phyloP scores from a whole-genome alignment of 1,284 basidiomycete species.

The Singerocomus inundabilis region DNA sequence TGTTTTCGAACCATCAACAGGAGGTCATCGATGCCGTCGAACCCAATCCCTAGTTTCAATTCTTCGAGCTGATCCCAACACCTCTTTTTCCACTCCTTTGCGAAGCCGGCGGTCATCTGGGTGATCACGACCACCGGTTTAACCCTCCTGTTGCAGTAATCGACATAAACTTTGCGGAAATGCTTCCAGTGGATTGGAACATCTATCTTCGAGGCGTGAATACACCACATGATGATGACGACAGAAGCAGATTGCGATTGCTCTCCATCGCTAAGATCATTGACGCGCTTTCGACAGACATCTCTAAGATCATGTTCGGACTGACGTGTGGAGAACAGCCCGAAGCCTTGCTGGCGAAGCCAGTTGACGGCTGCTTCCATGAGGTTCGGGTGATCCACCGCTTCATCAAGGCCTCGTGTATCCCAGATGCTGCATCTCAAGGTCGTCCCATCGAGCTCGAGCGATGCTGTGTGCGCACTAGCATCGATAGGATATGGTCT shows the following conservation, averaged over 20 bases:
- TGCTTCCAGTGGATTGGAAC: conserved; percentile 27
- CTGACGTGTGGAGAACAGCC: conserved; percentile 16
- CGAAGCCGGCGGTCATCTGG: conserved; percentile 24
- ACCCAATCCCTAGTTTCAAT: conserved; percentile 10
- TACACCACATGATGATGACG: conserved; percentile 28
- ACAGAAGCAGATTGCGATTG: conserved; percentile 2
- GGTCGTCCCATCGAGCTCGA: conserved; percentile 6
- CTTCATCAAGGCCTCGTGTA: conserved; percentile 30
- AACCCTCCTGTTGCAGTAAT: conserved; percentile 25
- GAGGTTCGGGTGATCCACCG: conserved; percentile 23
- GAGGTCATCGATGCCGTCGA: background rate
- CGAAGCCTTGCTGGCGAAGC: conserved; percentile 28
- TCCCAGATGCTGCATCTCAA: conserved; percentile 25
- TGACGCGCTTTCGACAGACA: conserved; percentile 19
- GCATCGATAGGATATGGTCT: conserved; percentile 27
- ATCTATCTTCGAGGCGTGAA: conserved; percentile 32
- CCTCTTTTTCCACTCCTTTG: conserved; percentile 21
- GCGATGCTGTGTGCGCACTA: conserved; percentile 9
- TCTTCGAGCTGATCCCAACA: conserved; percentile 16
- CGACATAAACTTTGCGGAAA: conserved; percentile 27
- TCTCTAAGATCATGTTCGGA: conserved; percentile 22
- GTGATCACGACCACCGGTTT: conserved; percentile 29
- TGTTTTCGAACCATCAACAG: conserved; percentile 18
- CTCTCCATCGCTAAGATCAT: conserved; percentile 11
- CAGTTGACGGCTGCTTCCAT: conserved; percentile 23